phyloP scores from a whole-genome alignment of 371 early-diverging fungal species.

The Mycotypha africana region DNA sequence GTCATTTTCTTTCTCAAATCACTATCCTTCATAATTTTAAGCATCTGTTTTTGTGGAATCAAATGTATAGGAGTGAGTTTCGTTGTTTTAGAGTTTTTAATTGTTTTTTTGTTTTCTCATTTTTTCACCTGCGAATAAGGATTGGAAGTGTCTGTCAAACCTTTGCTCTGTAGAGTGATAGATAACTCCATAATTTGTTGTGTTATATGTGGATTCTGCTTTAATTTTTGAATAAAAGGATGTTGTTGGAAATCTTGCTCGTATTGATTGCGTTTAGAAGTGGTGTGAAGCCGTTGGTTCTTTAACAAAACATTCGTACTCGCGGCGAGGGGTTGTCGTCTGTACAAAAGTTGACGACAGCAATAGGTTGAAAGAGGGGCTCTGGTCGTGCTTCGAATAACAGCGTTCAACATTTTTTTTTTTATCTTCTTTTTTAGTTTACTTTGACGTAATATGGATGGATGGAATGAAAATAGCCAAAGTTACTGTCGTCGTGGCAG shows the following conservation, averaged over 20 bases:
- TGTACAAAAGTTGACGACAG: no score
- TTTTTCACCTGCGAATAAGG: slow-evolving; percentile 27
- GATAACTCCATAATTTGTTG: slow-evolving; percentile 33
- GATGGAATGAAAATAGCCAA: no score
- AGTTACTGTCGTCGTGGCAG: no score
- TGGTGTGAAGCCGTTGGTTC: no score
- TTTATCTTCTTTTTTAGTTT: no score
- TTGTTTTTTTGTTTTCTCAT: neutral
- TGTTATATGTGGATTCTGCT: slow-evolving; percentile 31
- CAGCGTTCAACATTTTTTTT: no score
- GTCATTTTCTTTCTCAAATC: slow-evolving; percentile 24
- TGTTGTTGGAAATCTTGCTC: slow-evolving; percentile 10
- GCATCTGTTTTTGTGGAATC: slow-evolving; percentile 10
- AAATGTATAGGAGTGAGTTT: no score
- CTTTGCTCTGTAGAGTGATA: slow-evolving; percentile 26
- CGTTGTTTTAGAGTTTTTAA: no score
- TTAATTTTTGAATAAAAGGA: slow-evolving; percentile 31
- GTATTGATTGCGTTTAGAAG: neutral
- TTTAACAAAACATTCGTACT: no score
- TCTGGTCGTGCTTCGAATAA: neutral
- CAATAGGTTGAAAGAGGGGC: no score
- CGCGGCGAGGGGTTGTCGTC: no score
- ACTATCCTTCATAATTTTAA: slow-evolving; percentile 41
- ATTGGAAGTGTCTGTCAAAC: slow-evolving; percentile 22
- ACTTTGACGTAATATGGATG: no score